Evolutionary conservation across 108 stramenopile genomes (phyloP).

Genomic region (Pseudonitzschia delicatissima): DNA sequence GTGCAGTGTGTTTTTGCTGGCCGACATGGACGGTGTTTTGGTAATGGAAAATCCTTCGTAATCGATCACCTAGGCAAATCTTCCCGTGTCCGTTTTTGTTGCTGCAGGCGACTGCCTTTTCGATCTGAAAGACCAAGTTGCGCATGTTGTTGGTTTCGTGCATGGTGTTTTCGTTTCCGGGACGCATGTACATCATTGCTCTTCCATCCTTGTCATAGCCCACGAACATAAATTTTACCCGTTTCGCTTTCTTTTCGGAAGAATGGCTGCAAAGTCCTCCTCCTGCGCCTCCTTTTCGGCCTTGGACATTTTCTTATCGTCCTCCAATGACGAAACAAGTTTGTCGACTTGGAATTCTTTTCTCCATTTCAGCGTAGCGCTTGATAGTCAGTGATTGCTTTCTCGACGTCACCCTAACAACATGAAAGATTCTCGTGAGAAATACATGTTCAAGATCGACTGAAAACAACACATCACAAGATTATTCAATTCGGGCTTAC

Average conservation of each 20-base stretch:
- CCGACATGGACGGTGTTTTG: slow-evolving; percentile 76
- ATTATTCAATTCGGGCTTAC: slow-evolving; percentile 13
- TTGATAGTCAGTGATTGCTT: slow-evolving; percentile 68
- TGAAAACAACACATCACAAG: neutral
- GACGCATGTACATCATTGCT: slow-evolving; percentile 56
- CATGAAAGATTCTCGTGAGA: neutral
- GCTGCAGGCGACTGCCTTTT: slow-evolving; percentile 82
- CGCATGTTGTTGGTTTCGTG: slow-evolving; percentile 77
- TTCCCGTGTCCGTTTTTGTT: slow-evolving; percentile 39
- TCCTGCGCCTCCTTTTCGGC: slow-evolving; percentile 24
- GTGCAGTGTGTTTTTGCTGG: slow-evolving; percentile 65
- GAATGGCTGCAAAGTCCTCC: slow-evolving; percentile 33
- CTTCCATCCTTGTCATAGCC: slow-evolving; percentile 82
- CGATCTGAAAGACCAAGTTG: slow-evolving; percentile 88
- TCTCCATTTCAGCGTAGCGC: slow-evolving; percentile 75
- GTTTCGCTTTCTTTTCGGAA: slow-evolving; percentile 67
- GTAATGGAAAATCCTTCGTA: slow-evolving; percentile 72
- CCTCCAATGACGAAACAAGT: slow-evolving; percentile 21
- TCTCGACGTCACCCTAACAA: slow-evolving; percentile 43
- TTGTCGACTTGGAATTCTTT: slow-evolving; percentile 68
- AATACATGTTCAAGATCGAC: neutral
- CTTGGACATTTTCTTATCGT: neutral
- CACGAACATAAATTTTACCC: slow-evolving; percentile 84
- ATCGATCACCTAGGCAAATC: slow-evolving; percentile 85
- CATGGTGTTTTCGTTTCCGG: slow-evolving; percentile 78